A percentile compares a stretch with the other conserved stretches of the same genome.
phyloP scores from a whole-genome alignment of 2,329 filamentous ascomycete species.

The Nigrospora oryzae region DNA sequence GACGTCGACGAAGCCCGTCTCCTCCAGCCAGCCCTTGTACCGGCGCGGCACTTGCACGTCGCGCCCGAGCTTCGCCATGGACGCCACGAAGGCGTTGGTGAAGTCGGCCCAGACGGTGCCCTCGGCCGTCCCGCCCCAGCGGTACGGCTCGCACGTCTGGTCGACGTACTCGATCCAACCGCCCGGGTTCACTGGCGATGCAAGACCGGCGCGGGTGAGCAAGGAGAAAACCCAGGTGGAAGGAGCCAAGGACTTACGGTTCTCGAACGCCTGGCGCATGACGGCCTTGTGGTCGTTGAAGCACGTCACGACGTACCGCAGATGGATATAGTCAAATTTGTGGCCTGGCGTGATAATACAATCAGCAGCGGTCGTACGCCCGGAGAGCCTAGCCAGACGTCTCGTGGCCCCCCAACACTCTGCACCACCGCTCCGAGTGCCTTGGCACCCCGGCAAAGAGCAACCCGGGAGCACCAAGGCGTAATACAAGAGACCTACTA shows the following conservation, averaged over 20 bases:
- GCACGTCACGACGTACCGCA: slow-evolving; percentile 1
- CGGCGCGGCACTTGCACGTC: neutral
- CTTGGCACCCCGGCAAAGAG: too few species aligned
- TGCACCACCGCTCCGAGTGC: too few species aligned
- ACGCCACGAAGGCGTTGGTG: neutral
- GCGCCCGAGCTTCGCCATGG: neutral
- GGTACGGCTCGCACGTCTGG: neutral
- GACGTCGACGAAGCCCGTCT: neutral
- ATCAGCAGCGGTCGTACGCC: neutral
- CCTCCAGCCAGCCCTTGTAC: neutral
- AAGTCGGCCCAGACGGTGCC: neutral
- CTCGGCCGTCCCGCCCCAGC: neutral
- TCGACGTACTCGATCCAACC: slow-evolving; percentile 1
- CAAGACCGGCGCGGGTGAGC: too few species aligned
- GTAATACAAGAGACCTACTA: neutral
- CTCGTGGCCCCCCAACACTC: too few species aligned
- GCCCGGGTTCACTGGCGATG: neutral
- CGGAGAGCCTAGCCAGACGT: too few species aligned
- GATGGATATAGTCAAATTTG: slow-evolving; percentile 1
- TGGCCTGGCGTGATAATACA: neutral
- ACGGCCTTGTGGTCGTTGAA: neutral
- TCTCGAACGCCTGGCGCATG: neutral
- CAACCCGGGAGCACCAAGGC: too few species aligned
- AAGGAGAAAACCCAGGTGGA: neutral
- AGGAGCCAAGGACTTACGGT: neutral